A percentile compares a stretch with the other conserved stretches of the same genome.
phyloP scores from a whole-genome alignment of 768 basidiomycete species.

The Rhodotorula kratochvilovae region DNA sequence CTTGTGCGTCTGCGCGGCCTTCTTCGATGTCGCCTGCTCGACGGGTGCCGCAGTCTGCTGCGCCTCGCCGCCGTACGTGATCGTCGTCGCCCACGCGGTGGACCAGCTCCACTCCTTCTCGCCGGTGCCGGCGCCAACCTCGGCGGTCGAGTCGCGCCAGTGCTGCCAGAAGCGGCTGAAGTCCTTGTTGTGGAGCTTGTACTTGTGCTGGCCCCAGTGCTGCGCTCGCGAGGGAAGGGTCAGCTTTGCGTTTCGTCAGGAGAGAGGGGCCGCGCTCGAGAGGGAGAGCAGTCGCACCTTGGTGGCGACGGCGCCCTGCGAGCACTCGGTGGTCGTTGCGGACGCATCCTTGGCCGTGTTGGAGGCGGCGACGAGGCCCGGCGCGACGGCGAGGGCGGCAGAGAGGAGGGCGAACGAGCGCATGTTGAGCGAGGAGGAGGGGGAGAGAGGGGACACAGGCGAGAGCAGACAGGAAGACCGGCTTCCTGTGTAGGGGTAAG shows the following conservation, averaged over 20 bases:
- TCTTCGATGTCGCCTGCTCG: background rate
- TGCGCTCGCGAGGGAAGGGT: background rate
- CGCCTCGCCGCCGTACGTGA: background rate
- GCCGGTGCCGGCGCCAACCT: too few species aligned
- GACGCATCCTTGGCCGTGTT: too few species aligned
- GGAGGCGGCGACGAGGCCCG: background rate
- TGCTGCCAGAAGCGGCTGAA: background rate
- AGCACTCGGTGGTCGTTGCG: background rate
- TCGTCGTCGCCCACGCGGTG: background rate
- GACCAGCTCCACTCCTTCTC: background rate
- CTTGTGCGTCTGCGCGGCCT: background rate
- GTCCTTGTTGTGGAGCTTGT: background rate
- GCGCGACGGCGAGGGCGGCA: background rate
- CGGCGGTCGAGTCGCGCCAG: too few species aligned
- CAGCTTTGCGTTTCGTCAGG: background rate
- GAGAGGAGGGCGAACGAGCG: background rate
- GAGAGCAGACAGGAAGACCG: background rate
- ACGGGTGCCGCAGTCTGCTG: background rate
- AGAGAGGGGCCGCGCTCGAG: background rate
- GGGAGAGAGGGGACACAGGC: background rate
- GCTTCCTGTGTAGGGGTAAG: background rate
- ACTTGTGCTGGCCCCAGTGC: conserved; percentile 1
- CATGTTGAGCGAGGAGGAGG: background rate
- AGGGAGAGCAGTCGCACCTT: background rate
- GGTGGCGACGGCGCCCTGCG: background rate